Percentiles rank a stretch among this genome's conserved stretches.
phyloP scores from a whole-genome alignment of 1,284 basidiomycete species.

The Sanguinoderma infundibulare region DNA sequence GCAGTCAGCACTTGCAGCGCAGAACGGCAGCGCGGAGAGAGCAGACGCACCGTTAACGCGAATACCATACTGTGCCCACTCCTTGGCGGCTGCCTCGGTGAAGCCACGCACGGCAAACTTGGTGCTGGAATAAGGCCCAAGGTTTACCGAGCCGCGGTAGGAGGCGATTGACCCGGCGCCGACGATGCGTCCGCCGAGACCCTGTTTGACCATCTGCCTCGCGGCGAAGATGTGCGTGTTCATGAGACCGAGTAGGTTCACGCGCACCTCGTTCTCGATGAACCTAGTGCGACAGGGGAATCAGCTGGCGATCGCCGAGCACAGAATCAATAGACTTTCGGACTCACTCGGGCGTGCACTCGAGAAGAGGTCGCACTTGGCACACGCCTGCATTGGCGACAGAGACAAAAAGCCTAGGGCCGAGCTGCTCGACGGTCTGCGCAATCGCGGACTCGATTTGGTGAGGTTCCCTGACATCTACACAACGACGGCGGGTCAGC shows the following conservation, averaged over 20 bases:
- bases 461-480: slow-evolving; percentile 36
- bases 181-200: slow-evolving; percentile 44
- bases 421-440: slow-evolving; percentile 38
- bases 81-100: slow-evolving; percentile 42
- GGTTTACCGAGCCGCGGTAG: slow-evolving; percentile 39
- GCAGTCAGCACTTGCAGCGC: not conserved
- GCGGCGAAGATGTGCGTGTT: slow-evolving; percentile 44
- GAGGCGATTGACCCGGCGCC: slow-evolving; percentile 41
- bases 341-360: slow-evolving; percentile 37
- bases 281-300: slow-evolving; percentile 24
- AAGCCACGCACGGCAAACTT: slow-evolving; percentile 49
- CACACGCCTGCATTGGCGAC: slow-evolving; percentile 48
- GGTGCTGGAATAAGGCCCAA: slow-evolving; percentile 40
- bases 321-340: too few relatives aligned
- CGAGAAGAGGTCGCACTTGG: slow-evolving; percentile 36
- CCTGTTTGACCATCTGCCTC: slow-evolving; percentile 48
- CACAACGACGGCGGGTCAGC: not conserved
- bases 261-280: slow-evolving; percentile 39
- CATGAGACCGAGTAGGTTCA: slow-evolving; percentile 40
- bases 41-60: slow-evolving; percentile 37
- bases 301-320: not conserved
- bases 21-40: not conserved
- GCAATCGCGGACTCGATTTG: slow-evolving; percentile 39
- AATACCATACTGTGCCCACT: slow-evolving; percentile 40
- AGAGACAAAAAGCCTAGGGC: slow-evolving; percentile 37